Evolutionary conservation across 2,329 filamentous ascomycete genomes (phyloP).

Genomic region (Microsporum canis): DNA sequence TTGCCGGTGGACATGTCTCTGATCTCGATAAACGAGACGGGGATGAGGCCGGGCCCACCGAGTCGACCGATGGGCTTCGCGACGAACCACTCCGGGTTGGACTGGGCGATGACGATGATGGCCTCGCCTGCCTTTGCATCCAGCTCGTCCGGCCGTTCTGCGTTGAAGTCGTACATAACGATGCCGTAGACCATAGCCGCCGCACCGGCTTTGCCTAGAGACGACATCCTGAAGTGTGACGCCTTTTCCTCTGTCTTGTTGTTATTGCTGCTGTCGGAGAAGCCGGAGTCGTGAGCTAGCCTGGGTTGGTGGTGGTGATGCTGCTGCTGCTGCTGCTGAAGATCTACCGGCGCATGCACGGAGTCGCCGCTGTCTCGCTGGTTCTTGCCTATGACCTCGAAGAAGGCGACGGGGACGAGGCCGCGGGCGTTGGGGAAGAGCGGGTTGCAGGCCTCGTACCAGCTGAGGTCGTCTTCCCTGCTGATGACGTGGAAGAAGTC

Average conservation of each 20-base stretch:
- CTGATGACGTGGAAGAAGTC: conserved; percentile 98
- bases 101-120: conserved; percentile 97
- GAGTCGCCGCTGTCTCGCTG: conserved; percentile 77
- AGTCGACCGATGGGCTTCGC: conserved; percentile 96
- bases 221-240: conserved; percentile 31
- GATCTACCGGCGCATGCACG: conserved; percentile 37
- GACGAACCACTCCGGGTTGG: conserved; percentile 98
- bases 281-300: conserved; percentile 83
- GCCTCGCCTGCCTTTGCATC: conserved; percentile 91
- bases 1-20: conserved; percentile 83
- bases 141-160: conserved; percentile 88
- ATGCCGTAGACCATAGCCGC: conserved; percentile 93
- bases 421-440: conserved; percentile 71
- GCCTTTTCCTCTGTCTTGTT: conserved; percentile 22
- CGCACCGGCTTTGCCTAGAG: conserved; percentile 39
- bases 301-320: conserved; percentile 18
- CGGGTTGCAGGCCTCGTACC: conserved; percentile 98
- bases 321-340: conserved; percentile 16
- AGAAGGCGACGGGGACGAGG: conserved; percentile 86
- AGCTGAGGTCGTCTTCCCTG: conserved; percentile 84
- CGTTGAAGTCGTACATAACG: conserved; percentile 93
- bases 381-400: conserved; percentile 83
- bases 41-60: conserved; percentile 90
- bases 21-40: conserved; percentile 93
- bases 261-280: conserved; percentile 50